Evolutionary conservation across 2,329 filamentous ascomycete genomes (phyloP), one percentile per base, ranked within the genome.

Genomic region (Lachnellula arida): DNA sequence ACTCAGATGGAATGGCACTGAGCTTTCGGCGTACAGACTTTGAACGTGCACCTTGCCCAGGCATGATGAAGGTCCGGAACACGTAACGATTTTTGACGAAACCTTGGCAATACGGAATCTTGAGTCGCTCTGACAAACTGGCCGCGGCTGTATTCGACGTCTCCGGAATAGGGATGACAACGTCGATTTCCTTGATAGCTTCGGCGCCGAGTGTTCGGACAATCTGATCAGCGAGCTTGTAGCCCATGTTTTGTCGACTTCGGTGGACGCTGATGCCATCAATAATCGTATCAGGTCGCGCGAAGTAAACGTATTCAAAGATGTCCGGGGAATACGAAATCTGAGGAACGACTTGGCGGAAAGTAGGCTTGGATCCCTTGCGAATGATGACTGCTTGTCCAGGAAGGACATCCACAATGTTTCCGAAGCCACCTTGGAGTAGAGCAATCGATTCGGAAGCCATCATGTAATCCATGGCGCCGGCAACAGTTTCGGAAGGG

Each of bases 41-140:
- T 67, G 94, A 84, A 4, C 92, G 81, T 17, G 85, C 81, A 63
- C 84, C 84, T 71, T 97, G 92, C 28, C 87, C 88, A 1, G 92
- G 86, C 86, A 89, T 88, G 69, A 91, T 93, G 71, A 93, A 94
- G 0, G 90, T 95, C 49, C 90, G 82, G 78, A 90, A 91, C 58
- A 95, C 87, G 70, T 95, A 95, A 51, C 89, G 81, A 72, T 95
- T 95, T 79, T 94, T 95, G 61, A 96, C 86, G 65, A 96, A 93
- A 2, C 86, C 91, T 68, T 89, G 88, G 56, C 82, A 86, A 67
- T 88, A 91, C 1, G 88, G 88, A 70, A 90, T 91, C 63, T 84
- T 81, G 17, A 96, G 79, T 42, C 82, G 79, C 66, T 86, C 82
- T n/a, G 91, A 87, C 25, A 96, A 81, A 48, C 82, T 84, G 8